These are phyloP conservation scores for Amphibolis antarctica DNA, from an alignment of 106 monocot species.

Conservation along the genomic window DNA sequence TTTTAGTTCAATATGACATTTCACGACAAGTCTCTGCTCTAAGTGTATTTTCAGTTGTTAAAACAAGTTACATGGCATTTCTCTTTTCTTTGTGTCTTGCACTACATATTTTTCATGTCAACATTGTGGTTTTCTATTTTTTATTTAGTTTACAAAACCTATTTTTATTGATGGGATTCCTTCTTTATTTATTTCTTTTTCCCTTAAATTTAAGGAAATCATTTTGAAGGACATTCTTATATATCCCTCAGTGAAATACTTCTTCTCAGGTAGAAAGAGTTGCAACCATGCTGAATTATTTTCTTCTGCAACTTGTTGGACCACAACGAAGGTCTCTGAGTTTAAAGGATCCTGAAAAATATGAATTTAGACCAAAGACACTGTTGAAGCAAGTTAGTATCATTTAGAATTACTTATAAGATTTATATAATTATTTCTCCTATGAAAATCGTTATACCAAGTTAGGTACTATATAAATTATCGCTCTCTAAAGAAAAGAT, in stretches of 20 bases:
- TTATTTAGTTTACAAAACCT: too few species aligned
- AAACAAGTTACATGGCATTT: too few species aligned
- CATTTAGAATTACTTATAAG: background rate
- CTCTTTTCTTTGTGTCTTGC: too few species aligned
- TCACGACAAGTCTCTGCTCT: too few species aligned
- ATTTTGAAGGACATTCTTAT: background rate
- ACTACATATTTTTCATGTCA: too few species aligned
- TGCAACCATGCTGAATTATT: slow-evolving; percentile 96
- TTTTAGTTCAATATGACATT: too few species aligned
- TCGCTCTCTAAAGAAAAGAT: background rate
- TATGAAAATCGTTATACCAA: too few species aligned
- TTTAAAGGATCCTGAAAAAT: slow-evolving; percentile 96
- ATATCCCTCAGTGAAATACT: background rate
- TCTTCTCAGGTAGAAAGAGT: slow-evolving; percentile 82
- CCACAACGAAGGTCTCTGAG: slow-evolving; percentile 82
- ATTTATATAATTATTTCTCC: too few species aligned
- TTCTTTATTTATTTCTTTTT: background rate
- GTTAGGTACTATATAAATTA: too few species aligned
- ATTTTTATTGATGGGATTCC: background rate
- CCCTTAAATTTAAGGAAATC: background rate
- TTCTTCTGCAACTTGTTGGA: slow-evolving; percentile 90
- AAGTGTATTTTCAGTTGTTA: too few species aligned
- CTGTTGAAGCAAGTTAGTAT: slow-evolving; percentile 73
- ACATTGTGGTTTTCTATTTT: too few species aligned
- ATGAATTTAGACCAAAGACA: slow-evolving; percentile 95